These are phyloP conservation scores for Rhodomyrtus psidioides DNA, from an alignment of 441 rosid genomes.

Conservation along the genomic window DNA sequence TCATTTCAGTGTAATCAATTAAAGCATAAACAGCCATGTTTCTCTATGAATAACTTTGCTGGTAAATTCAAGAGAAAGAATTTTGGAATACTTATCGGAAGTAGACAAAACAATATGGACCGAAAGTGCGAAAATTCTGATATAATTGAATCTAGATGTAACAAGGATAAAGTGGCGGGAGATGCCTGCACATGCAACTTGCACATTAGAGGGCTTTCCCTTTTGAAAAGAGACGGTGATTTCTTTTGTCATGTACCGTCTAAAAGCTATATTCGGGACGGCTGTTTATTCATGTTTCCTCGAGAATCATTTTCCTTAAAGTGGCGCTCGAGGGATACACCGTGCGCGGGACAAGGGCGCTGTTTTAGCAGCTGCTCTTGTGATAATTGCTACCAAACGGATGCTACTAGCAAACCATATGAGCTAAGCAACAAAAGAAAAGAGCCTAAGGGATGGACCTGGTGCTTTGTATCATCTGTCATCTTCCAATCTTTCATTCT, in stretches of 20 bases:
- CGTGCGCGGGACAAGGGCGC: not conserved
- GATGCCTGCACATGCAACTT: slow-evolving; percentile 22
- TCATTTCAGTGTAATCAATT: not conserved
- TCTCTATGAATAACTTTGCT: not conserved
- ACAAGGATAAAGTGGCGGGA: slow-evolving; percentile 23
- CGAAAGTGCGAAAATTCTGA: slow-evolving; percentile 26
- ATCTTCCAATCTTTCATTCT: not conserved
- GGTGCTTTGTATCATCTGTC: not conserved
- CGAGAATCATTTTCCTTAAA: slow-evolving; percentile 1
- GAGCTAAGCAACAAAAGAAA: not conserved
- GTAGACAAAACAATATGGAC: slow-evolving; percentile 17
- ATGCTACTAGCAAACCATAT: not conserved
- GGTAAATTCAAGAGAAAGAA: slow-evolving; percentile 14
- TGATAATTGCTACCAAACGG: not conserved
- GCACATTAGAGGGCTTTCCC: slow-evolving; percentile 12
- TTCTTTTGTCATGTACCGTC: slow-evolving; percentile 20
- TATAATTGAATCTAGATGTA: slow-evolving; percentile 9
- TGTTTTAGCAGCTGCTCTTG: not conserved
- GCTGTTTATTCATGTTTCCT: slow-evolving; percentile 9
- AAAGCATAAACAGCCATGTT: not conserved
- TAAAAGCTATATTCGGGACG: slow-evolving; percentile 4
- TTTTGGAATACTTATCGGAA: slow-evolving; percentile 30
- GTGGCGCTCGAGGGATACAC: not conserved
- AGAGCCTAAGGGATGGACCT: not conserved
- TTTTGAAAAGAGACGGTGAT: slow-evolving; percentile 16